Conservation (phyloP, 2,329 filamentous ascomycete genomes). For the Pseudocercospora musae region DNA sequence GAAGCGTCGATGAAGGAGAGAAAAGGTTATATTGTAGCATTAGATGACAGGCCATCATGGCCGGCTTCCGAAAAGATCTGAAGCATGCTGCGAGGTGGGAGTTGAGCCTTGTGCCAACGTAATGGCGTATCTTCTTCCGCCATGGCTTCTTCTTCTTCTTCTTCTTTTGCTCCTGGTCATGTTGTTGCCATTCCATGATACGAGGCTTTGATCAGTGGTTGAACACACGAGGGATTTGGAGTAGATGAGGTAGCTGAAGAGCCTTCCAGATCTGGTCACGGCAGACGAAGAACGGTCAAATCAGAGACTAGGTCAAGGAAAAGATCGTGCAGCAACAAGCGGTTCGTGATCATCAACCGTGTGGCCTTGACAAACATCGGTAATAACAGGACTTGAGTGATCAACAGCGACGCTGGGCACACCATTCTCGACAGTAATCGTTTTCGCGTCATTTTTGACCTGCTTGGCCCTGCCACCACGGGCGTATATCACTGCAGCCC, state of each 20-base stretch:
- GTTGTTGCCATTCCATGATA: neutral
- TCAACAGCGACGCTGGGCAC: conserved; percentile 5
- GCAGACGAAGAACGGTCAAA: no score
- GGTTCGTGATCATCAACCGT: no score
- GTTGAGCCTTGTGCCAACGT: neutral
- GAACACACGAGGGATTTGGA: no score
- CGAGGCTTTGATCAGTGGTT: no score
- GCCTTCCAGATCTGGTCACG: no score
- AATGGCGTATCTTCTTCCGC: neutral
- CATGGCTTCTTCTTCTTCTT: neutral
- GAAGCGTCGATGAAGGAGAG: no score
- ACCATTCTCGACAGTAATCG: conserved; percentile 4
- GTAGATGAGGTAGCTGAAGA: no score
- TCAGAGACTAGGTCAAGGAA: no score
- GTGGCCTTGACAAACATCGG: neutral
- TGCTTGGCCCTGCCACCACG: conserved; percentile 1
- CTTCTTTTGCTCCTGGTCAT: neutral
- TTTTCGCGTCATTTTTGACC: conserved; percentile 7
- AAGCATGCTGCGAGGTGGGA: neutral
- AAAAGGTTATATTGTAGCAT: neutral
- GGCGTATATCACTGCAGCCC: conserved; percentile 9
- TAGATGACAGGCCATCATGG: neutral
- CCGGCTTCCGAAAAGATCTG: neutral
- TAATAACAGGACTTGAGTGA: conserved; percentile 2
- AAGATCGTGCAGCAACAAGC: no score